phyloP scores from a whole-genome alignment of 805 yeast genomes.

The Lachancea thermotolerans region DNA sequence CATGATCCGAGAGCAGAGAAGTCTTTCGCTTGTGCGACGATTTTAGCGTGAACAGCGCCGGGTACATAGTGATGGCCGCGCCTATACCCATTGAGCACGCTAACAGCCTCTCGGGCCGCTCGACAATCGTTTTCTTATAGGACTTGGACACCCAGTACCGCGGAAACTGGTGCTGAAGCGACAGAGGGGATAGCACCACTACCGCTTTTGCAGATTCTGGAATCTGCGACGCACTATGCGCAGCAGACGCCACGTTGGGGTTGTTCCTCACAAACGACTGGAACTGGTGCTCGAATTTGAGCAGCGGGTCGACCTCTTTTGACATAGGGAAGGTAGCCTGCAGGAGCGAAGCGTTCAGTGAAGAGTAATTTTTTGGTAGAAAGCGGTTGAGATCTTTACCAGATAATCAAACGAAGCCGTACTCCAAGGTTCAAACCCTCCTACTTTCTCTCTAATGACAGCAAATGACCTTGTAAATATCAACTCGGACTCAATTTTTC shows the following conservation, averaged over 20 bases:
- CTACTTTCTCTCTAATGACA: not conserved
- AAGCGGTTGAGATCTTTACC: too few relatives aligned
- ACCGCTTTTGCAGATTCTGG: constrained; percentile 45
- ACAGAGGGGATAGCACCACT: constrained; percentile 60
- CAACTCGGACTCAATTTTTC: not conserved
- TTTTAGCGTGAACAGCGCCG: constrained; percentile 47
- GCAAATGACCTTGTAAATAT: not conserved
- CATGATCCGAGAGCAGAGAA: constrained; percentile 51
- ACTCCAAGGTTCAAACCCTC: too few relatives aligned
- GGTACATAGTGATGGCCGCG: constrained; percentile 64
- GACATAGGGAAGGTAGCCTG: constrained; percentile 5
- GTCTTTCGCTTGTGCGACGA: constrained; percentile 37
- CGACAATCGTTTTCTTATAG: constrained; percentile 64
- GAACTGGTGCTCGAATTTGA: constrained; percentile 38
- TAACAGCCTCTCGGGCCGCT: constrained; percentile 70
- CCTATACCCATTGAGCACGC: constrained; percentile 76
- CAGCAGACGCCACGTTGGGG: constrained; percentile 32
- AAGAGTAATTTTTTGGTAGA: not conserved
- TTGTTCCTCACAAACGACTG: constrained; percentile 36
- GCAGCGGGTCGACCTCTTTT: constrained; percentile 27
- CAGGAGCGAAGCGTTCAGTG: not conserved
- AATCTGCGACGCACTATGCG: constrained; percentile 28
- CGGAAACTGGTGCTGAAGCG: constrained; percentile 66
- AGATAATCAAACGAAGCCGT: too few relatives aligned
- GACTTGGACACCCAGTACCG: constrained; percentile 70